Evolutionary conservation across 768 basidiomycete species (phyloP).

Genomic region (Mrakia gelida): DNA sequence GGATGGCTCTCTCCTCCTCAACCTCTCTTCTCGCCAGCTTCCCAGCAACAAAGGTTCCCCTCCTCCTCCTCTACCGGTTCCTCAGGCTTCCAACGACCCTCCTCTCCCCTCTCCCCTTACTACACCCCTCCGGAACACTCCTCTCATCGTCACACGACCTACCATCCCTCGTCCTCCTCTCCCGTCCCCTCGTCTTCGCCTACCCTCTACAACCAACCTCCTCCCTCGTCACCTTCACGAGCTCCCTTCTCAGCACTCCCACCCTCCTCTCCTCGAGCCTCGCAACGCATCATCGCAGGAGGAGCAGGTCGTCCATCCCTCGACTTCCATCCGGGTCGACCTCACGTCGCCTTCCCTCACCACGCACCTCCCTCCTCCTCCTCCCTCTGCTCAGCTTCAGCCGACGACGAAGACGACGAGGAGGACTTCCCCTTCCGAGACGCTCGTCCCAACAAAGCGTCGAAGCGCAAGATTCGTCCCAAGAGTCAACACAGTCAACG

Average conservation of each 20-base stretch:
- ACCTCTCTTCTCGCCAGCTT: not conserved
- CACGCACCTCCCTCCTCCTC: not conserved
- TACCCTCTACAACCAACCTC: not conserved
- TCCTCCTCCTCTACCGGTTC: not conserved
- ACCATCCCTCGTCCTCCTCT: not conserved
- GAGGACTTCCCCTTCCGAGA: conserved; percentile 16
- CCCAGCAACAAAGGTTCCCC: not conserved
- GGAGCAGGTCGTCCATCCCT: not conserved
- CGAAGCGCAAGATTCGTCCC: not conserved
- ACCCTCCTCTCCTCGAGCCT: not conserved
- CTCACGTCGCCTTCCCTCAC: not conserved
- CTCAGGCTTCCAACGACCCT: not conserved
- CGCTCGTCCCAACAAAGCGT: not conserved
- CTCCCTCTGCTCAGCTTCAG: conserved; percentile 5
- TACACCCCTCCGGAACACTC: not conserved
- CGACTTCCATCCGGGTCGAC: not conserved
- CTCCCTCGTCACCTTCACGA: not conserved
- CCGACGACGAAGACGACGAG: conserved; percentile 7
- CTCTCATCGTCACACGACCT: not conserved
- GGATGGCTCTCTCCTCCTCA: conserved; percentile 3
- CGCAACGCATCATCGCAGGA: not conserved
- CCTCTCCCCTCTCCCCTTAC: conserved; percentile 2
- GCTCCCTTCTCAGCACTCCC: not conserved
- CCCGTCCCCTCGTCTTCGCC: not conserved
- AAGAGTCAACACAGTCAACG: not conserved